Base-by-base conservation (phyloP, 257 asterid species). In the Solanum sparsipilum region DNA sequence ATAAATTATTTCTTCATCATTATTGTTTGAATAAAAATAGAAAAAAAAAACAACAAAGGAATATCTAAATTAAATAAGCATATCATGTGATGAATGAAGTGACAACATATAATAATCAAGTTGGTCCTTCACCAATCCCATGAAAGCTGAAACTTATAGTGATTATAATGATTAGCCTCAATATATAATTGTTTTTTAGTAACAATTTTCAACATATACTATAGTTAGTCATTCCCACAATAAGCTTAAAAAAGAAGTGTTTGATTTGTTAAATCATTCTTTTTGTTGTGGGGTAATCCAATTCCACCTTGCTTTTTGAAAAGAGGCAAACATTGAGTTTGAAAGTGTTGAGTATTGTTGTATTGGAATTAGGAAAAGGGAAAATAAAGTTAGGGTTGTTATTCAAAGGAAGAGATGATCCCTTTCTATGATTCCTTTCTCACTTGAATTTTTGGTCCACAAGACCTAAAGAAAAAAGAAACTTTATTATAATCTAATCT, bases 331-430 rank as follows among this genome's bases (percentile, higher is more conserved):
- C 58, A 84, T 38, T 56, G 35, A 87, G 91, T 90, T 91, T 93
- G 92, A 92, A 92, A 91, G 94, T 91, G 41, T 71, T 84, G 88
- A 79, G 90, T 67, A 72, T 63, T 35, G 67, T 32, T 85, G 92
- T 89, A 86, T 95, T 94, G 98, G 97, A 94, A 95, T 94, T 93
- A 91, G 96, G 87, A 91, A 95, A 95, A 94, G 84, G 83, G 56
- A n/a, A 85, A 85, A 85, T 85, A 82, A 82, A 65, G 87, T 74
- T 16, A 27, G 91, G 91, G 60, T 27, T 38, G 74, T 84, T 23
- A 81, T 87, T 87, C 90, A 87, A 89, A 89, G 84, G 89, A 88
- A 88, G 92, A 52, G 90, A 88, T 90, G 92, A 52, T 68, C 89
- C 93, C 93, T 90, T 91, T 89, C 35, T 65, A 83, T 91, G 88